Evolutionary conservation across 129 eudicot species (phyloP).

Genomic region (Flaveria sonorensis): DNA sequence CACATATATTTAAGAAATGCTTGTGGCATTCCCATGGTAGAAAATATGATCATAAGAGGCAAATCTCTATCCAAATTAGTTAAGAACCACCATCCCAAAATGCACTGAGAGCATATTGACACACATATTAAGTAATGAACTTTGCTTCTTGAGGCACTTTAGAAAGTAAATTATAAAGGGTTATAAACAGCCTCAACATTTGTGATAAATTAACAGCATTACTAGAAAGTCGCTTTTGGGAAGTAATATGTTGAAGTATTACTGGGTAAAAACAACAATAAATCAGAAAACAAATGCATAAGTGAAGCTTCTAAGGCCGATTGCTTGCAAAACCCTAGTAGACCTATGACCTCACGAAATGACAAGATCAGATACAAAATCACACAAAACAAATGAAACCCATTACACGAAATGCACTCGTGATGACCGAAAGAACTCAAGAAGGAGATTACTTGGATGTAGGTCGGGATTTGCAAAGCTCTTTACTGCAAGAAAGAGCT

Average conservation of each 20-base stretch:
- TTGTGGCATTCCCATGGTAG: background rate
- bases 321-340: no score
- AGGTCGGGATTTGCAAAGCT: slow-evolving; percentile 77
- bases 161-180: background rate
- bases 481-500: slow-evolving; percentile 89
- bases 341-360: no score
- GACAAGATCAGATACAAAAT: no score
- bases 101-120: background rate
- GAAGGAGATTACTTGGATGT: slow-evolving; percentile 61
- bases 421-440: background rate
- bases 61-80: background rate
- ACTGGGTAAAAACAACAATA: background rate
- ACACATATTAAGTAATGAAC: background rate
- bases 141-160: no score
- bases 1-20: background rate
- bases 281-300: background rate
- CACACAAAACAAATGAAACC: slow-evolving; percentile 15
- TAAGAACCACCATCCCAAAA: background rate
- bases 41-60: background rate
- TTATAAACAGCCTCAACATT: background rate
- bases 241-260: background rate
- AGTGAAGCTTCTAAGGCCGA: no score
- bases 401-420: slow-evolving; percentile 18
- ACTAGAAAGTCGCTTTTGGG: background rate
- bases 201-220: slow-evolving; percentile 2